Evolutionary conservation across 306 rosid species (phyloP), one percentile per base, ranked within the genome.

Genomic region (Abrus pulchellus): DNA sequence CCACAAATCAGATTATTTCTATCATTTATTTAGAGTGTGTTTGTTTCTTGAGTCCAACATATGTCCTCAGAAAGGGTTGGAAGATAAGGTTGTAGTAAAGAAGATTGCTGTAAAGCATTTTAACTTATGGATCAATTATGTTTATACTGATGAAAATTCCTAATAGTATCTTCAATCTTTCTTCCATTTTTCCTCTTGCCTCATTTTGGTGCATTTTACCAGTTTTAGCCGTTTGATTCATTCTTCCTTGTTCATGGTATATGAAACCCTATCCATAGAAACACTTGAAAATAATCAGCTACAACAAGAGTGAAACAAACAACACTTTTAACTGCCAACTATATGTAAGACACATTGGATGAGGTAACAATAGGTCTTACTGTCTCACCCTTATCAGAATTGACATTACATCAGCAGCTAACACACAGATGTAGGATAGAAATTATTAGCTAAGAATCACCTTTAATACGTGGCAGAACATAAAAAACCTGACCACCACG

Each of bases 391-490:
- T 20, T 48, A 40, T 20, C 62, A 75, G 36, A 76, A 30, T 57
- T 56, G 48, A 85, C 43, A 79, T 68, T 13, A 68, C 63, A 67
- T 60, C 30, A 59, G 75, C 30, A 59, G 75, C 30, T 67, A 20
- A 45, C 40, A 72, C 20, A 34, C 33, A 11, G 75, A 68, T 75
- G 28, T 65, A 36, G 14, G 74, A 68, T 73, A 60, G 5, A 83
- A 86, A 65, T 49, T 11, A 64, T 28, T 72, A 77, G 68, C 55
- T 13, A 30, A 74, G 75, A 60, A 66, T 86, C 80, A 94, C 98
- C 99, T 91, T 89, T 94, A 77, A 94, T 94, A 61, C 96, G 96
- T 67, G 99, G 99, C 82, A 94, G 81, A 81, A 94, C 99, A 80
- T 91, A 91, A 76, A 94, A 93, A 74, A 93, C 94, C 89, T 94